Percentiles rank a stretch among this genome's conserved stretches.
phyloP scores from a whole-genome alignment of 108 stramenopile genomes.

The Cylindrotheca fusiformis region DNA sequence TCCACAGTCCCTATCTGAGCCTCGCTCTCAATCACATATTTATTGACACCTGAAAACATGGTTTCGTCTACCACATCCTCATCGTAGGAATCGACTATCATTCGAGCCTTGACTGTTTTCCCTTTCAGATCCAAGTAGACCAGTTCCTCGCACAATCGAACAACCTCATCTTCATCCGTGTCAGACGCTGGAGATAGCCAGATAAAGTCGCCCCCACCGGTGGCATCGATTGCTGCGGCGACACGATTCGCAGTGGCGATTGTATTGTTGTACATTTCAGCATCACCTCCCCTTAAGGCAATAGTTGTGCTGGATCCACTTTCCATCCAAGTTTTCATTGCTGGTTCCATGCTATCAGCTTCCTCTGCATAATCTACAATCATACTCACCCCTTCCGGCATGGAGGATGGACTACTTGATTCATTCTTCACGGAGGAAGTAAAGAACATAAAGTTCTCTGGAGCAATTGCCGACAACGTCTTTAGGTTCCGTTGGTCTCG shows the following conservation, averaged over 20 bases:
- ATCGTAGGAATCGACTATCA: constrained; percentile 35
- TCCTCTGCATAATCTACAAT: constrained; percentile 4
- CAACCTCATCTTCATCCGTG: constrained; percentile 19
- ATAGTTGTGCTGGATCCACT: constrained; percentile 4
- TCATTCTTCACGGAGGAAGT: background rate
- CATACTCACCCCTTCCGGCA: constrained; percentile 1
- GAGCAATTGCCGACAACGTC: constrained; percentile 18
- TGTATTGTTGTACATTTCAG: background rate
- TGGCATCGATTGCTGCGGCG: constrained; percentile 11
- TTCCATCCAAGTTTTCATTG: background rate
- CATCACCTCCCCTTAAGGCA: background rate
- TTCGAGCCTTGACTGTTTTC: constrained; percentile 46
- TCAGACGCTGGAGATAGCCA: constrained; percentile 14
- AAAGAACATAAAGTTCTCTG: constrained; percentile 14
- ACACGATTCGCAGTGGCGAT: constrained; percentile 15
- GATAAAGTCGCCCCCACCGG: constrained; percentile 10
- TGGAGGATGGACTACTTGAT: background rate
- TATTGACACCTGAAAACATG: constrained; percentile 47
- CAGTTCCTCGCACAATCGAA: constrained; percentile 52
- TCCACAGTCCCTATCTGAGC: constrained; percentile 16
- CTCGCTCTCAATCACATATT: constrained; percentile 42
- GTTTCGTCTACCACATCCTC: constrained; percentile 47
- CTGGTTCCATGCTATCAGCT: background rate
- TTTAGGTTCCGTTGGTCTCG: constrained; percentile 27
- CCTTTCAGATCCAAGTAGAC: constrained; percentile 56